Percentiles rank a stretch among this genome's conserved stretches.
phyloP scores from a whole-genome alignment of 768 basidiomycete genomes.

The Podaxis sp. region DNA sequence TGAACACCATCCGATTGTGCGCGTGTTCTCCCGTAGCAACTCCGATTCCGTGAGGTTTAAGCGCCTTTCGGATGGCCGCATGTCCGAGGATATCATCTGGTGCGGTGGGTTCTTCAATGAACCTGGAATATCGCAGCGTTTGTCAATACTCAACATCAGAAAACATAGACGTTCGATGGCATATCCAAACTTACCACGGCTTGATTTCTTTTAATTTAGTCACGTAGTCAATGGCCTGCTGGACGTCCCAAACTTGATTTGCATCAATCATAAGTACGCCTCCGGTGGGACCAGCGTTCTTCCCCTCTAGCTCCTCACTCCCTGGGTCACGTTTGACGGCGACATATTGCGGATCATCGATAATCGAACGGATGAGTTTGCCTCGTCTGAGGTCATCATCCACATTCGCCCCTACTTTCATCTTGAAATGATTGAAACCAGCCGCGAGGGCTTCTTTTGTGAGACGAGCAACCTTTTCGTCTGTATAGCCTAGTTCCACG shows the following conservation, averaged over 20 bases:
- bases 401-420: constrained; percentile 91
- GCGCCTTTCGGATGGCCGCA: constrained; percentile 72
- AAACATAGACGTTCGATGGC: neutral
- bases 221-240: constrained; percentile 91
- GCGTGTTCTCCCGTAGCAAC: constrained; percentile 96
- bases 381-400: constrained; percentile 86
- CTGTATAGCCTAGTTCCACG: constrained; percentile 69
- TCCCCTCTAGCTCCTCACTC: constrained; percentile 66
- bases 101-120: constrained; percentile 93
- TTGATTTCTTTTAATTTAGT: constrained; percentile 74
- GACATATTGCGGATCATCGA: constrained; percentile 87
- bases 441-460: constrained; percentile 82
- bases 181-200: constrained; percentile 63
- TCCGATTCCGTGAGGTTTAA: constrained; percentile 79
- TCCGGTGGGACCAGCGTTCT: constrained; percentile 94
- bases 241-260: constrained; percentile 96
- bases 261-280: constrained; percentile 97
- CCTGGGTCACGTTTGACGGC: constrained; percentile 57
- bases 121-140: constrained; percentile 45
- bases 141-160: neutral
- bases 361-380: constrained; percentile 87
- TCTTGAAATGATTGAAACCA: constrained; percentile 99
- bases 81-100: constrained; percentile 90
- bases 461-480: constrained; percentile 86
- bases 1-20: constrained; percentile 94